These are phyloP conservation scores for Arctostaphylos glauca DNA, from an alignment of 148 eudicot genomes.

Conservation along the genomic window DNA sequence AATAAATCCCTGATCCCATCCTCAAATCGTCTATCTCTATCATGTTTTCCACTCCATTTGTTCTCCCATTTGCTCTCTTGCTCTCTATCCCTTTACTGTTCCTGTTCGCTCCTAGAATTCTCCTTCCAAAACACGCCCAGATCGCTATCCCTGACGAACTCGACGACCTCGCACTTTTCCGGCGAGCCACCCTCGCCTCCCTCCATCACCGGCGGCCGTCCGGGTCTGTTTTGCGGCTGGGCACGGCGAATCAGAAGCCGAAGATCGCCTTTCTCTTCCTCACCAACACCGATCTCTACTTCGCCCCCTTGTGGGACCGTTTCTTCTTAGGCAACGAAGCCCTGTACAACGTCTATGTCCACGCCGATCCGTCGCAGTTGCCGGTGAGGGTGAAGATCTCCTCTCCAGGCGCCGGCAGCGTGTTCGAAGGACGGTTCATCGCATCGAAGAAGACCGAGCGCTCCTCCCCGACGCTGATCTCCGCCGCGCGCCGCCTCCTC, in stretches of 20 bases:
- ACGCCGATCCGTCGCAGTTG: conserved; percentile 42
- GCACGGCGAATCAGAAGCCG: conserved; percentile 35
- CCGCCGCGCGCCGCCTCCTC: conserved; percentile 59
- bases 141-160: conserved; percentile 60
- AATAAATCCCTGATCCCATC: neutral
- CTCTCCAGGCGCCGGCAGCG: conserved; percentile 27
- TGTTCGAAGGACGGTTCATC: conserved; percentile 37
- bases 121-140: conserved; percentile 31
- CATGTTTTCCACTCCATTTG: conserved; percentile 33
- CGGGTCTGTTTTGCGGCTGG: conserved; percentile 31
- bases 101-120: conserved; percentile 22
- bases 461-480: conserved; percentile 51
- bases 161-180: conserved; percentile 61
- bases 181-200: conserved; percentile 44
- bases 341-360: conserved; percentile 59
- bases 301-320: conserved; percentile 62
- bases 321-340: conserved; percentile 37
- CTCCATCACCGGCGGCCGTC: conserved; percentile 14
- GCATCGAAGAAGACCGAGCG: conserved; percentile 39
- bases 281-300: conserved; percentile 51
- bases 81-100: conserved; percentile 28
- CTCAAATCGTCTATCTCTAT: neutral
- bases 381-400: conserved; percentile 4
- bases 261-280: conserved; percentile 69
- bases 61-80: conserved; percentile 22